These are phyloP conservation scores for Blastobotrys buckinghamii DNA, from an alignment of 1,139 yeast genomes.

Conservation along the genomic window DNA sequence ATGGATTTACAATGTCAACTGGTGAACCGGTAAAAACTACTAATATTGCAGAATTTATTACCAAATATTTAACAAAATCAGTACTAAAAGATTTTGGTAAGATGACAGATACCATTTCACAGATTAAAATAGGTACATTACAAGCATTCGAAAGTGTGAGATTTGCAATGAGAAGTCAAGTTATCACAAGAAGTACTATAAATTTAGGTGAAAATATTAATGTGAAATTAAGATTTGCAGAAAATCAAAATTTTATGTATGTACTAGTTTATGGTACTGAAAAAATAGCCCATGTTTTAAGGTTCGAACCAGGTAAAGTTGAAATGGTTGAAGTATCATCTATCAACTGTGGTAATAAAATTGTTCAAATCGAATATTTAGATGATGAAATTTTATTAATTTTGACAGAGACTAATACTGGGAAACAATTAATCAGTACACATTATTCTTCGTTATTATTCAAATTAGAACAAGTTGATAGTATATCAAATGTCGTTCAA, in stretches of 20 bases:
- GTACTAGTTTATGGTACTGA: neutral
- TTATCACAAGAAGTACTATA: neutral
- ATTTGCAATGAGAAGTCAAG: conserved; percentile 14
- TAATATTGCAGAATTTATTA: conserved; percentile 23
- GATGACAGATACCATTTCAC: neutral
- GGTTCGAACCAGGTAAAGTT: conserved; percentile 2
- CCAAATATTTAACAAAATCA: conserved; percentile 15
- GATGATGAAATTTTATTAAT: conserved; percentile 15
- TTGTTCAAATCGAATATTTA: conserved; percentile 19
- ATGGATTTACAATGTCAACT: conserved; percentile 14
- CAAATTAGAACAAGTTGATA: neutral
- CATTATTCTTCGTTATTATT: neutral
- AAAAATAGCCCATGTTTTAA: neutral
- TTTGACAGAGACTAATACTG: neutral
- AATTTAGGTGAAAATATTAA: neutral
- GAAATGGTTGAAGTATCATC: conserved; percentile 4
- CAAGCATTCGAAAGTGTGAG: conserved; percentile 15
- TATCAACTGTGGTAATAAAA: conserved; percentile 1
- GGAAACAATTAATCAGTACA: neutral
- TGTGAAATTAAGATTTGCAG: neutral
- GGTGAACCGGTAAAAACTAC: conserved; percentile 20
- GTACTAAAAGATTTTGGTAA: conserved; percentile 6
- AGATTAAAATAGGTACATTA: neutral
- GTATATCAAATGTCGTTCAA: neutral
- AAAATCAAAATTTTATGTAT: conserved; percentile 2